Percentiles rank a stretch among this genome's conserved stretches.
These are phyloP conservation scores for Effrenium voratum DNA, from an alignment of 73 alveolate genomes.

Conservation along the genomic window DNA sequence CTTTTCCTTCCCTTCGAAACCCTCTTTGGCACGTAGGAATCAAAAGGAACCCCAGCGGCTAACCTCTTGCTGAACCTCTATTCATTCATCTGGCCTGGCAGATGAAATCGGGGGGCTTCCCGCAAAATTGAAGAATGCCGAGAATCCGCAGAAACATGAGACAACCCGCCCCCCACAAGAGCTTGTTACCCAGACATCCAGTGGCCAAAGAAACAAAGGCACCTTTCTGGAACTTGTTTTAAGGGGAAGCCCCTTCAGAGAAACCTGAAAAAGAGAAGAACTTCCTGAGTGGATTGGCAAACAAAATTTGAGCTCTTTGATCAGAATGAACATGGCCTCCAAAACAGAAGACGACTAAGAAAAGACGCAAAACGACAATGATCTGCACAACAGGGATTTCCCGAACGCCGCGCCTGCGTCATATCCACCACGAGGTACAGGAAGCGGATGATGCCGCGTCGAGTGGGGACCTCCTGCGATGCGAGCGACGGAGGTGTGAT, in stretches of 20 bases:
- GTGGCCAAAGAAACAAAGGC: no score
- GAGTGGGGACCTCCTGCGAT: neutral
- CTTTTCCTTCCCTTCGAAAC: neutral
- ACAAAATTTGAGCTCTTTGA: neutral
- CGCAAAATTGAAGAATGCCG: no score
- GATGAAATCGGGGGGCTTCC: no score
- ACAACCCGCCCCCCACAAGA: no score
- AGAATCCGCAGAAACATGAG: no score
- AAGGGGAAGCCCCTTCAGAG: neutral
- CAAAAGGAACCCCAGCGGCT: neutral
- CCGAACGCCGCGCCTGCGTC: neutral
- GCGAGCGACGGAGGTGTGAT: no score
- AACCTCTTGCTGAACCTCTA: no score
- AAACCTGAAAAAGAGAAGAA: neutral
- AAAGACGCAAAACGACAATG: no score
- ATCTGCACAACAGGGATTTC: neutral
- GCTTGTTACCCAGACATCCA: no score
- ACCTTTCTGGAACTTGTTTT: neutral
- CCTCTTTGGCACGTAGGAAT: neutral
- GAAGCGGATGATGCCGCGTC: conserved; percentile 82
- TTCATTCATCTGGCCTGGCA: no score
- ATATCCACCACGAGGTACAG: conserved; percentile 46
- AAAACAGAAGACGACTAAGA: no score
- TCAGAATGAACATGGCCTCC: neutral
- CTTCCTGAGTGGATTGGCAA: neutral